phyloP scores from a whole-genome alignment of 2,329 filamentous ascomycete genomes.

The Nemania bipapillata region DNA sequence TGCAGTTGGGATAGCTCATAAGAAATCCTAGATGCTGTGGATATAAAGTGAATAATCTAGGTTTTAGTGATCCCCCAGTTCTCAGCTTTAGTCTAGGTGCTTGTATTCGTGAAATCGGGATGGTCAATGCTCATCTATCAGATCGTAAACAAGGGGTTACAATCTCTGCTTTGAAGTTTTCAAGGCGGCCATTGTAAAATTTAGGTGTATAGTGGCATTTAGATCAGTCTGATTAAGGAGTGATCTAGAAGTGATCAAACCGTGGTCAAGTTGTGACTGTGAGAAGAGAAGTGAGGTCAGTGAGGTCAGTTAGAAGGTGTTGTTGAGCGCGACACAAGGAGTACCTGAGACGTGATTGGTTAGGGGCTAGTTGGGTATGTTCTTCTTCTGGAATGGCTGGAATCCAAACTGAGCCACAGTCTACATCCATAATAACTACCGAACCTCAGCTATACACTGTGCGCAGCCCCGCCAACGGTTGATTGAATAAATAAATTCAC shows the following conservation, averaged over 20 bases:
- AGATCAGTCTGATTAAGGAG: not conserved
- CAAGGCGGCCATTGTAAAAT: not conserved
- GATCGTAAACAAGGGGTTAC: not conserved
- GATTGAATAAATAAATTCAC: not conserved
- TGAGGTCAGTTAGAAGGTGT: not conserved
- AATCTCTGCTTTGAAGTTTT: not conserved
- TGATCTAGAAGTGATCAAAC: not conserved
- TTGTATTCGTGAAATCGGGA: not conserved
- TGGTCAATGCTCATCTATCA: not conserved
- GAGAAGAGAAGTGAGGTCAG: not conserved
- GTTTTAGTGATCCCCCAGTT: not conserved
- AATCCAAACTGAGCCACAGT: conserved; percentile 25
- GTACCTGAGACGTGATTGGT: conserved; percentile 23
- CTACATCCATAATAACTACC: not conserved
- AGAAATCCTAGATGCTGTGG: not conserved
- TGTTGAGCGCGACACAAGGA: conserved; percentile 7
- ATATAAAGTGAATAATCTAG: not conserved
- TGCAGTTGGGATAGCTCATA: not conserved
- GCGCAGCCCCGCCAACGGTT: not conserved
- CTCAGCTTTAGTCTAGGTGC: conserved; percentile 7
- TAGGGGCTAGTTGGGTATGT: not conserved
- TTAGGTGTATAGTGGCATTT: not conserved
- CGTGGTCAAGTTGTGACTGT: conserved; percentile 10
- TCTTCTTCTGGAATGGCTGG: not conserved
- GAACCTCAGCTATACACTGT: conserved; percentile 11